These are phyloP conservation scores for Colletotrichum theobromicola DNA, from an alignment of 2,329 filamentous ascomycete genomes.

Conservation along the genomic window DNA sequence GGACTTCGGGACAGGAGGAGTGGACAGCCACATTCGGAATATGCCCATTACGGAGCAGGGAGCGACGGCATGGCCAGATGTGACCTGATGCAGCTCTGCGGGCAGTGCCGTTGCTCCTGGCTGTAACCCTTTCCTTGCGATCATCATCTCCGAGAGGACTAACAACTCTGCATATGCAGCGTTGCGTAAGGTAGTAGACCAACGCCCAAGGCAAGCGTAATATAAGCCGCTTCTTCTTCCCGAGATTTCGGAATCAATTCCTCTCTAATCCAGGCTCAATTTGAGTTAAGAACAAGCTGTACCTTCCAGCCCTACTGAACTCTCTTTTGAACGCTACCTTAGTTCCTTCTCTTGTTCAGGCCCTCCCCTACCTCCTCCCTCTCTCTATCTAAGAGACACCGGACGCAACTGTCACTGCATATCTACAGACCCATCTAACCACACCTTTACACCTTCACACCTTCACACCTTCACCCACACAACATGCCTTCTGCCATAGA, in stretches of 20 bases:
- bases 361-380: neutral
- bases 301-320: slow-evolving; percentile 6
- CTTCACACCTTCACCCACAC: neutral
- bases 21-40: neutral
- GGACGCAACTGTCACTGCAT: neutral
- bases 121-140: neutral
- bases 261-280: neutral
- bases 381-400: neutral
- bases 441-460: neutral
- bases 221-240: slow-evolving; percentile 13
- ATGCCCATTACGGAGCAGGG: neutral
- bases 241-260: neutral
- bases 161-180: slow-evolving; percentile 2
- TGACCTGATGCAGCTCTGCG: slow-evolving; percentile 11
- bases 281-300: neutral
- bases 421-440: neutral
- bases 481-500: slow-evolving; percentile 22
- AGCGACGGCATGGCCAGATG: slow-evolving; percentile 1
- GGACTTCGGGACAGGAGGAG: neutral
- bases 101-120: neutral
- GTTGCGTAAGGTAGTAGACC: neutral
- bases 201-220: neutral
- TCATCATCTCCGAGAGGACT: slow-evolving; percentile 4
- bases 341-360: neutral
- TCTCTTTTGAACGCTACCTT: neutral